These are phyloP conservation scores for Xylariaceae sp. DNA, from an alignment of 2,329 filamentous ascomycete genomes.

Conservation along the genomic window DNA sequence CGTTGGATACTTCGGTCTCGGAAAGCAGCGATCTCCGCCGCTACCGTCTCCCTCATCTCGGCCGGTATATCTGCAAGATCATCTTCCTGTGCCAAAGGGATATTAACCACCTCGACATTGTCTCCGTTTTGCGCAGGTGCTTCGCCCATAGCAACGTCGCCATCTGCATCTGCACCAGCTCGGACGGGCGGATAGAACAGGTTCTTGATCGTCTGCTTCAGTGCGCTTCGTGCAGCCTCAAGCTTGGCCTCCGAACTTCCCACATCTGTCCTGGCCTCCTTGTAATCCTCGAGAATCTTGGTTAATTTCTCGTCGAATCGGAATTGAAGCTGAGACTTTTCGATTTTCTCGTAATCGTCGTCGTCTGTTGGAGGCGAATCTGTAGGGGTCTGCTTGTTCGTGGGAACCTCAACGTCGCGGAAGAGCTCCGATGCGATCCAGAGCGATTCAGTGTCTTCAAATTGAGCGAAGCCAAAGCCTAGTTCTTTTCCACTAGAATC, in stretches of 20 bases:
- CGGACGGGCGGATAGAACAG: slow-evolving; percentile 62
- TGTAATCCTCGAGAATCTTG: slow-evolving; percentile 80
- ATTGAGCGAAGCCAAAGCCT: slow-evolving; percentile 93
- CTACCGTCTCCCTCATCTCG: slow-evolving; percentile 93
- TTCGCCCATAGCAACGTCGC: slow-evolving; percentile 66
- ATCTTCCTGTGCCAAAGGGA: slow-evolving; percentile 81
- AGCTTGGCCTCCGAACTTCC: slow-evolving; percentile 61
- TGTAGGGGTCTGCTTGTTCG: slow-evolving; percentile 62
- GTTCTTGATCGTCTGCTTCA: slow-evolving; percentile 64
- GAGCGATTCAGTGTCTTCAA: slow-evolving; percentile 84
- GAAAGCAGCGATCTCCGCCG: slow-evolving; percentile 90
- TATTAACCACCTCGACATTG: slow-evolving; percentile 80
- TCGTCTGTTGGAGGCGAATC: slow-evolving; percentile 39
- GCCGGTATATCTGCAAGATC: slow-evolving; percentile 92
- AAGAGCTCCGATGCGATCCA: slow-evolving; percentile 80
- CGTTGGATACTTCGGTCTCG: slow-evolving; percentile 83
- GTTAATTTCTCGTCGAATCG: slow-evolving; percentile 76
- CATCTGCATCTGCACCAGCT: slow-evolving; percentile 53
- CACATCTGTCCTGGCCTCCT: slow-evolving; percentile 59
- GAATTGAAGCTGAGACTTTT: slow-evolving; percentile 66
- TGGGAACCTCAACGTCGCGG: slow-evolving; percentile 73
- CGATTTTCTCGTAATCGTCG: slow-evolving; percentile 49
- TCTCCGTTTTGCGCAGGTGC: slow-evolving; percentile 50
- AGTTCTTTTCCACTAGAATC: slow-evolving; percentile 64
- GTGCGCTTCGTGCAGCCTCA: slow-evolving; percentile 60